Evolutionary conservation across 768 basidiomycete genomes (phyloP).

Genomic region (Leccinum subgranulosum): DNA sequence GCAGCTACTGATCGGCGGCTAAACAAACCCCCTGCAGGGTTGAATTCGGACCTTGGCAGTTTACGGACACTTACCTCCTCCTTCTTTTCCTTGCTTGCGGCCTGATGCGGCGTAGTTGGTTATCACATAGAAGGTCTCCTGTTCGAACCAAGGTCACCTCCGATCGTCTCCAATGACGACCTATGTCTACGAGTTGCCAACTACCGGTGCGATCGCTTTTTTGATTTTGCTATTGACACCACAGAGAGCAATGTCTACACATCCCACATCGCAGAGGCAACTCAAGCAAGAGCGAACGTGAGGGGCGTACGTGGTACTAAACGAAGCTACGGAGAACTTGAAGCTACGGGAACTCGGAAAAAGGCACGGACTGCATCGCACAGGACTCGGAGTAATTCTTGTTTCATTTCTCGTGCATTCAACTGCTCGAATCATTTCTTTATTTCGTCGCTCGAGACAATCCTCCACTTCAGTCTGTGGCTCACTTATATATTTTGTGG

Average conservation of each 20-base stretch:
- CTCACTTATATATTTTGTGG: too few species aligned
- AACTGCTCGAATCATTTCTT: too few species aligned
- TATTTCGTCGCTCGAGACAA: too few species aligned
- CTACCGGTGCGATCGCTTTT: constrained; percentile 79
- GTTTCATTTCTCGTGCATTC: too few species aligned
- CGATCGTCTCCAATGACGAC: constrained; percentile 33
- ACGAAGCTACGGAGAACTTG: too few species aligned
- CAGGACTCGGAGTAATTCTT: too few species aligned
- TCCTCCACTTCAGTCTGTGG: too few species aligned
- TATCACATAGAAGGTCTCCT: constrained; percentile 75
- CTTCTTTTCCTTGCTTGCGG: constrained; percentile 1
- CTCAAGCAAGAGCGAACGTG: constrained; percentile 76
- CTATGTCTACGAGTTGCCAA: constrained; percentile 80
- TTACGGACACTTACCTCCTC: not conserved
- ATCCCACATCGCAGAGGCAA: constrained; percentile 64
- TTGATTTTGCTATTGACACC: constrained; percentile 64
- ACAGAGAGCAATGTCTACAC: constrained; percentile 49
- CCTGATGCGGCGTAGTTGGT: constrained; percentile 49
- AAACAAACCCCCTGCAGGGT: not conserved
- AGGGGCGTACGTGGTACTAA: constrained; percentile 44
- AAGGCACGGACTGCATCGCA: too few species aligned
- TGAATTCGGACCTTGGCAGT: not conserved
- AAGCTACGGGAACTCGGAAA: too few species aligned
- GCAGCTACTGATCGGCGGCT: not conserved
- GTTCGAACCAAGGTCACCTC: constrained; percentile 58